Conservation (phyloP, 2,329 filamentous ascomycete genomes). For the Tolypocladium sp. region DNA sequence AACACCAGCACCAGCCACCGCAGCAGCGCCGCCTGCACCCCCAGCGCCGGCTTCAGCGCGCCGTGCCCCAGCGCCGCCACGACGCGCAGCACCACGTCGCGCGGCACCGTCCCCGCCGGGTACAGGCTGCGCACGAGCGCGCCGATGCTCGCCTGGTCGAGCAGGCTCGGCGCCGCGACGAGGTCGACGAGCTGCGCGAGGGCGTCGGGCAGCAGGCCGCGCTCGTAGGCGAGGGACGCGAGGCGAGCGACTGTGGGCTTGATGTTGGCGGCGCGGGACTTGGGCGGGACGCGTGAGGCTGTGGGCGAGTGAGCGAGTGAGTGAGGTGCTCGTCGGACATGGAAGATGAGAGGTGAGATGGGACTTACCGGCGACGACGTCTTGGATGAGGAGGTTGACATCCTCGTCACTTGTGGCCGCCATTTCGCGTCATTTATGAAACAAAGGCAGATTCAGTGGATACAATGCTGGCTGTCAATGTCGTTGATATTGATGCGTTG, state of each 20-base stretch:
- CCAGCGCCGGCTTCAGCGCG: slow-evolving; percentile 61
- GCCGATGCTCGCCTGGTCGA: slow-evolving; percentile 68
- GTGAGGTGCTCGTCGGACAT: background rate
- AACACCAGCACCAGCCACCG: slow-evolving; percentile 74
- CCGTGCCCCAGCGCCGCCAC: slow-evolving; percentile 71
- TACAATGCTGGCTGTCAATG: too few species aligned
- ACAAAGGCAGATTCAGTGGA: too few species aligned
- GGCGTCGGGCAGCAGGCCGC: slow-evolving; percentile 53
- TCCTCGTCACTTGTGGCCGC: slow-evolving; percentile 19
- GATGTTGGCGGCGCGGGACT: slow-evolving; percentile 54
- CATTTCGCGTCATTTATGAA: slow-evolving; percentile 7
- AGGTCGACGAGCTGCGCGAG: slow-evolving; percentile 58
- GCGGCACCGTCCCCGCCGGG: slow-evolving; percentile 55
- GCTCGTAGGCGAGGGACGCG: slow-evolving; percentile 53
- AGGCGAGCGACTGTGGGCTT: slow-evolving; percentile 56
- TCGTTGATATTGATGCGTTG: too few species aligned
- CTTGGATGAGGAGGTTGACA: slow-evolving; percentile 23
- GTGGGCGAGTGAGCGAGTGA: background rate
- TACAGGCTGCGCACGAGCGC: slow-evolving; percentile 67
- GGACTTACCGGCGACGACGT: slow-evolving; percentile 23
- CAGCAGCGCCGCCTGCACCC: slow-evolving; percentile 61
- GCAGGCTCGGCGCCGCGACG: slow-evolving; percentile 53
- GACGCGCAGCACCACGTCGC: slow-evolving; percentile 52
- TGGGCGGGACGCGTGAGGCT: slow-evolving; percentile 55
- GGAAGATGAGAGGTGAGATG: background rate